Conservation (phyloP, 2,329 filamentous ascomycete genomes). For the Apiospora phragmitis region DNA sequence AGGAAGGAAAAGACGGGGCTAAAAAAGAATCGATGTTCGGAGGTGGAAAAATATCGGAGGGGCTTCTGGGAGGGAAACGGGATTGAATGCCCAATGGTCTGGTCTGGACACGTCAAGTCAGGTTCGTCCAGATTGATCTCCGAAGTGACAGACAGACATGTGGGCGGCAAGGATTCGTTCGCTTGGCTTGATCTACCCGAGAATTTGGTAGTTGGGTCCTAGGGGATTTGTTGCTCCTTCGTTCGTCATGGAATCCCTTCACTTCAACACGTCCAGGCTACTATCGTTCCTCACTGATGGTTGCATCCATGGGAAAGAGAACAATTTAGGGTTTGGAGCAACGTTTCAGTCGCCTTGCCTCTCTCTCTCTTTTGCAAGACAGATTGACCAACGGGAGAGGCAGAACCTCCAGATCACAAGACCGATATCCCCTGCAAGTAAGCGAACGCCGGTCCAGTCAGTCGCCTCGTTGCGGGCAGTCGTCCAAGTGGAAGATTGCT, state of each 20-base stretch:
- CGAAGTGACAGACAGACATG: neutral
- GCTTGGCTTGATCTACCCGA: neutral
- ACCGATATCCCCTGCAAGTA: neutral
- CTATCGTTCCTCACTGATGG: neutral
- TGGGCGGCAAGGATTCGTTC: neutral
- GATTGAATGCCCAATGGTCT: neutral
- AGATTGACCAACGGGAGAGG: neutral
- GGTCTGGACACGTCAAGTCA: neutral
- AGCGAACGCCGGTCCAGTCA: neutral
- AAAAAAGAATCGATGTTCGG: neutral
- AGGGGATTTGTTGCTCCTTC: neutral
- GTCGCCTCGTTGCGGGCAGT: neutral
- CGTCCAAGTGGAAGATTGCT: neutral
- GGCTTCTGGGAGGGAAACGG: neutral
- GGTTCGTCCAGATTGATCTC: neutral
- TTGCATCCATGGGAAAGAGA: neutral
- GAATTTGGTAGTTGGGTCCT: slow-evolving; percentile 4
- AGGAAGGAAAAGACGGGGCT: neutral
- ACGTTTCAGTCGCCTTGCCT: neutral
- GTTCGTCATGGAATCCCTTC: neutral
- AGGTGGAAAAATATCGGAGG: neutral
- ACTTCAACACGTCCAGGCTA: neutral
- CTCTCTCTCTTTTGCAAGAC: neutral
- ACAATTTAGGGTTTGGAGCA: neutral
- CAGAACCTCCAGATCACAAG: neutral